phyloP scores from a whole-genome alignment of 768 basidiomycete genomes.

The Auriscalpium vulgare region DNA sequence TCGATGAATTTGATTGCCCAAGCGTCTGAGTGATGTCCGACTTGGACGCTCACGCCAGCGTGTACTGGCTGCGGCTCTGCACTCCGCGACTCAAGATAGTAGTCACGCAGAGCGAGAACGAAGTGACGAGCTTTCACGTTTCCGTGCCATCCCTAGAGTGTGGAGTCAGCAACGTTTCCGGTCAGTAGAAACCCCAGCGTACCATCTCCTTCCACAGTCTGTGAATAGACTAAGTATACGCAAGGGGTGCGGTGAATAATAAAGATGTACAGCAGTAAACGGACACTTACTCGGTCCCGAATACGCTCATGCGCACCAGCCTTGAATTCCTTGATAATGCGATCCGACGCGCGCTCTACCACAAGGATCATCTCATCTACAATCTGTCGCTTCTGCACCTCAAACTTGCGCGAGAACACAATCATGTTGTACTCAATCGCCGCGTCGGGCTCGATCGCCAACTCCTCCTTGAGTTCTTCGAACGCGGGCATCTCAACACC shows the following conservation, averaged over 20 bases:
- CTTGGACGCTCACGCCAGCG: no score
- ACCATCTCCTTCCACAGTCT: slow-evolving; percentile 17
- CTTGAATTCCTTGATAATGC: slow-evolving; percentile 7
- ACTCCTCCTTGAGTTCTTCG: slow-evolving; percentile 15
- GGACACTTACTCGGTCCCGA: slow-evolving; percentile 15
- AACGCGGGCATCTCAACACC: slow-evolving; percentile 12
- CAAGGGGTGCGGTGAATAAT: no score
- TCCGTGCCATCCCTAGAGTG: background rate
- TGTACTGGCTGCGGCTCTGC: background rate
- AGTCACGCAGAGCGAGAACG: slow-evolving; percentile 20
- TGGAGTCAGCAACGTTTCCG: background rate
- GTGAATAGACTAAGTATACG: slow-evolving; percentile 1
- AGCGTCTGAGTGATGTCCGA: slow-evolving; percentile 6
- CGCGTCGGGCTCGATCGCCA: slow-evolving; percentile 10
- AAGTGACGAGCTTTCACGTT: background rate
- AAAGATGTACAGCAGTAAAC: no score
- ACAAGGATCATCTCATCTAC: slow-evolving; percentile 2
- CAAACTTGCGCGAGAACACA: slow-evolving; percentile 14
- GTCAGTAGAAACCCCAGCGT: background rate
- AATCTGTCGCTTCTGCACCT: background rate
- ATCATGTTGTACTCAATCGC: slow-evolving; percentile 11
- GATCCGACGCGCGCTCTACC: slow-evolving; percentile 8
- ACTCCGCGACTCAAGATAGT: slow-evolving; percentile 17
- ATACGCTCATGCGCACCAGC: slow-evolving; percentile 18
- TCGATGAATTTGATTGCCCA: slow-evolving; percentile 19